Conservation (phyloP, 305 asterid species). For the Fraxinus paxiana region DNA sequence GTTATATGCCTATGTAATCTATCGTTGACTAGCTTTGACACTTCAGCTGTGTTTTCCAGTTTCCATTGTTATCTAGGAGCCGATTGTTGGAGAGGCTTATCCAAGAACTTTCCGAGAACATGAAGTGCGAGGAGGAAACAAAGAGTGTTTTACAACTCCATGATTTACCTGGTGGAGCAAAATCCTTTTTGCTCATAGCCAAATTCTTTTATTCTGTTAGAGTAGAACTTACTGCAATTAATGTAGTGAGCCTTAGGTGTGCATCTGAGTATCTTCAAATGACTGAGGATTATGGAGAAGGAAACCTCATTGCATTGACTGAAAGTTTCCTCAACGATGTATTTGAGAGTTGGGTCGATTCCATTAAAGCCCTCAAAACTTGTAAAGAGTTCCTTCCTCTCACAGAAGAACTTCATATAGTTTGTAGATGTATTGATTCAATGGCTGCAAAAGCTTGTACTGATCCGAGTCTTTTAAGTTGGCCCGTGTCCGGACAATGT, state of each 20-base stretch:
- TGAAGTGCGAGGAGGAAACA: neutral
- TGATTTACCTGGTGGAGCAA: constrained; percentile 42
- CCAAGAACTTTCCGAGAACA: constrained; percentile 19
- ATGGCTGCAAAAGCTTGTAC: constrained; percentile 36
- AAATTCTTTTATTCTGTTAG: constrained; percentile 44
- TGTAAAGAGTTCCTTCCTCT: constrained; percentile 33
- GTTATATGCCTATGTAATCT: neutral
- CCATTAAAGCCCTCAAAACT: constrained; percentile 33
- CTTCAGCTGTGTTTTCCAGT: constrained; percentile 21
- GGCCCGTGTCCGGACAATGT: constrained; percentile 9
- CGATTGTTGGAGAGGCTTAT: constrained; percentile 29
- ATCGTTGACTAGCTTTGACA: constrained; percentile 2
- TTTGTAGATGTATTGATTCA: constrained; percentile 44
- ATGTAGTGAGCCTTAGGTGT: constrained; percentile 36
- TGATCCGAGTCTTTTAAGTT: constrained; percentile 18
- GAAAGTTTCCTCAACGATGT: constrained; percentile 30
- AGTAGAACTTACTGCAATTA: constrained; percentile 32
- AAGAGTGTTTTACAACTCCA: constrained; percentile 26
- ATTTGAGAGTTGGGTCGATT: constrained; percentile 31
- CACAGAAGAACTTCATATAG: constrained; percentile 38
- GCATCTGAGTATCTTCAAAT: constrained; percentile 48
- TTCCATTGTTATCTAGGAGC: constrained; percentile 42
- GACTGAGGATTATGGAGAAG: constrained; percentile 41
- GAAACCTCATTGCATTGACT: constrained; percentile 39
- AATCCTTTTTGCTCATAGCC: constrained; percentile 33